Evolutionary conservation across 306 rosid genomes (phyloP), one percentile per base, ranked within the genome.

Genomic region (Pueraria montana): DNA sequence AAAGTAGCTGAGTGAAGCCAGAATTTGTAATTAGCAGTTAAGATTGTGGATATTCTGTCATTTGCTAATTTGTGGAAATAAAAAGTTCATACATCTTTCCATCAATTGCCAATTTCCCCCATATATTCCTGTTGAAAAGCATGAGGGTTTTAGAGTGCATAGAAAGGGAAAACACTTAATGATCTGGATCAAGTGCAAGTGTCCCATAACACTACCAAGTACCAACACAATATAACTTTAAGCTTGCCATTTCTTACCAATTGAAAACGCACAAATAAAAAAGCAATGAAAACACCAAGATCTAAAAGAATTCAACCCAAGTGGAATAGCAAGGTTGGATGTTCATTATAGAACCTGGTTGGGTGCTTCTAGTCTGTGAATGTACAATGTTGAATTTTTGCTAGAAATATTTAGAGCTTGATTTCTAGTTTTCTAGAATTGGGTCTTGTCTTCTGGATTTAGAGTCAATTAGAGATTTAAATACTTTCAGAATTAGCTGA

Each of bases 221-320:
- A 34, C 34, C 34, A 2, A 34, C 26, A 34, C 16, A 65, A 34
- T 1, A 17, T 36, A 65, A 34, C 20, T 62, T 42, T 32, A 34
- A 61, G 67, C 67, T 61, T 26, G n/a, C 9, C 27, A 4, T 58
- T 58, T 58, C 64, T 58, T 58, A 58, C 67, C 38, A 58, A 58
- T 30, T 30, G 34, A 30, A 30, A 30, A 30, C 34, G 4, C 34
- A 30, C 40, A 34, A 34, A 34, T 24, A 30, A 30, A 24, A 63
- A 30, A 1, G 40, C 67, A 30, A 16, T 14, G 43, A 63, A 30
- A 63, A 63, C 5, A 63, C 69, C 42, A 63, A 30, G 20, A 30
- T 63, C 69, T 30, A 16, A 63, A 63, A 30, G 69, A 63, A 63
- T 34, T 64, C 46, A 27, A 30, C 30, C 63, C 6, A 9, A 56